A percentile compares a stretch with the other conserved stretches of the same genome.
Conservation (phyloP, 345 rosid species). For the Salix brachista region DNA sequence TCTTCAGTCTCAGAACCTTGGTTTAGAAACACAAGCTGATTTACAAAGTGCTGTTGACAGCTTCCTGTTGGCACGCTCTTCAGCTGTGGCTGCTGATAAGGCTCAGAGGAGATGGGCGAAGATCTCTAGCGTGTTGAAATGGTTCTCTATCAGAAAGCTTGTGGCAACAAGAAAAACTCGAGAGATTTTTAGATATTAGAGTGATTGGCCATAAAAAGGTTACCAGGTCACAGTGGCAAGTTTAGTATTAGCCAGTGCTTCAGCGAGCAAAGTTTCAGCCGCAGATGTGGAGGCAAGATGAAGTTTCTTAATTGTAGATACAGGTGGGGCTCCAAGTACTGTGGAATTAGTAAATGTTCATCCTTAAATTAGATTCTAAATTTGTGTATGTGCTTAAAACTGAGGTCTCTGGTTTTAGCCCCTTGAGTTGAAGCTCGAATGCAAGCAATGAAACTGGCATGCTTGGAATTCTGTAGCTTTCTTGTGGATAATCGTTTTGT, state of each 20-base stretch:
- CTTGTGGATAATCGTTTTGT: conserved; percentile 1
- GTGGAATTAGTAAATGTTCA: background rate
- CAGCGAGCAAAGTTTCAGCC: conserved; percentile 18
- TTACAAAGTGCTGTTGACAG: conserved; percentile 57
- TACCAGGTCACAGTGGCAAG: background rate
- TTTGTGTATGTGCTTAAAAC: conserved; percentile 12
- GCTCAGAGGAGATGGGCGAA: conserved; percentile 89
- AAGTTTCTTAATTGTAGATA: conserved; percentile 10
- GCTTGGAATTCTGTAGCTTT: conserved; percentile 13
- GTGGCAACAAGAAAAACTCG: conserved; percentile 40
- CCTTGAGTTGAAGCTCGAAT: conserved; percentile 12
- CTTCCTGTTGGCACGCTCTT: conserved; percentile 43
- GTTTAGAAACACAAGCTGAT: conserved; percentile 52
- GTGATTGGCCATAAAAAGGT: conserved; percentile 1
- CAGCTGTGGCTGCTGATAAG: conserved; percentile 34
- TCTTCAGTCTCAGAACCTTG: conserved; percentile 36
- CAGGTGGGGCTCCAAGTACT: background rate
- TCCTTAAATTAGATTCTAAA: conserved; percentile 11
- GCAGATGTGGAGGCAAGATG: conserved; percentile 20
- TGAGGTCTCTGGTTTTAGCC: conserved; percentile 4
- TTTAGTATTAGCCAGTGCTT: conserved; percentile 3
- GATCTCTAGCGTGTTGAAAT: conserved; percentile 72
- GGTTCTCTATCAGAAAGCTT: conserved; percentile 58
- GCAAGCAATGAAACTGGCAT: background rate
- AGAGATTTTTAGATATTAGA: conserved; percentile 35